Percentiles rank a stretch among this genome's conserved stretches.
These are phyloP conservation scores for Didymellaceae sp. DNA, from an alignment of 2,329 filamentous ascomycete species.

Conservation along the genomic window DNA sequence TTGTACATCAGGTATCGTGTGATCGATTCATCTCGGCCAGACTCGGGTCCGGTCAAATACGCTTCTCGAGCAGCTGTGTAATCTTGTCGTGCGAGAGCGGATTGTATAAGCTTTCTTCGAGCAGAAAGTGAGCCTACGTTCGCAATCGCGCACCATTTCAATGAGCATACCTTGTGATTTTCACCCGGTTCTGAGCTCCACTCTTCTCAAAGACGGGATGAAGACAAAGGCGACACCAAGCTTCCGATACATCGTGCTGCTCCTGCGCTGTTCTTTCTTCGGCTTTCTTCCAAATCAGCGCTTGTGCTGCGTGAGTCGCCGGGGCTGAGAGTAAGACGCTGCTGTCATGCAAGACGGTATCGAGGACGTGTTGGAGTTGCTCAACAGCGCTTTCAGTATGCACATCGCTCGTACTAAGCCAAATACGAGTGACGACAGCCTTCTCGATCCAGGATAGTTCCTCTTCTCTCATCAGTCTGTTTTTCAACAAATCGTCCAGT, in stretches of 20 bases:
- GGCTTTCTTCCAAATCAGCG: slow-evolving; percentile 81
- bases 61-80: slow-evolving; percentile 60
- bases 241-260: slow-evolving; percentile 62
- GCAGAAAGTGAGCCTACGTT: slow-evolving; percentile 4
- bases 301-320: slow-evolving; percentile 71
- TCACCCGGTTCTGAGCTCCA: slow-evolving; percentile 70
- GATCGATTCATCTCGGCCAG: slow-evolving; percentile 65
- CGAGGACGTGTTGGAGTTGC: slow-evolving; percentile 53
- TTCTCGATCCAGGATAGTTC: slow-evolving; percentile 71
- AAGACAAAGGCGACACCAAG: slow-evolving; percentile 75
- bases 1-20: slow-evolving; percentile 80
- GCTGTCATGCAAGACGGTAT: slow-evolving; percentile 55
- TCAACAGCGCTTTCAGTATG: slow-evolving; percentile 45
- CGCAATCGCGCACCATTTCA: neutral
- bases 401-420: slow-evolving; percentile 64
- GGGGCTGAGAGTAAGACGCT: slow-evolving; percentile 61
- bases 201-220: slow-evolving; percentile 71
- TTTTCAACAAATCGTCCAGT: slow-evolving; percentile 69
- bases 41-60: slow-evolving; percentile 66
- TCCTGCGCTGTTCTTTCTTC: slow-evolving; percentile 64
- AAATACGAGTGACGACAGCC: slow-evolving; percentile 70
- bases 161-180: slow-evolving; percentile 65
- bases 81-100: slow-evolving; percentile 67
- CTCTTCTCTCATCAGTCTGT: slow-evolving; percentile 60
- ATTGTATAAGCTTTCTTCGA: slow-evolving; percentile 75